Percentiles rank a stretch among this genome's conserved stretches.
Conservation (phyloP, 2,329 filamentous ascomycete species). For the Akanthomyces lecanii region DNA sequence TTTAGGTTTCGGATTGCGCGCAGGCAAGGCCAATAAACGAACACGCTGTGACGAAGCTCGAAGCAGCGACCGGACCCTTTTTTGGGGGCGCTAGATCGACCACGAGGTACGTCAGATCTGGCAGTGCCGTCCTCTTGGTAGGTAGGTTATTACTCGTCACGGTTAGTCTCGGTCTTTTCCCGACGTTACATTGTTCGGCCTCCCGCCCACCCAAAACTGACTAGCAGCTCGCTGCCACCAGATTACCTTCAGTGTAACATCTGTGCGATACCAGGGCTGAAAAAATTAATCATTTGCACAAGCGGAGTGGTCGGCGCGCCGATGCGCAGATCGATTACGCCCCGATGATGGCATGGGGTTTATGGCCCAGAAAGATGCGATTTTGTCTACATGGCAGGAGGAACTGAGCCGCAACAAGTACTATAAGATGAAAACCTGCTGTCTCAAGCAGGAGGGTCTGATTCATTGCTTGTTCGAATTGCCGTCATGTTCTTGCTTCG, state of each 20-base stretch:
- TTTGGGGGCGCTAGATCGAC: slow-evolving; percentile 12
- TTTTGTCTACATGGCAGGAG: background rate
- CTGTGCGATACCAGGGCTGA: slow-evolving; percentile 10
- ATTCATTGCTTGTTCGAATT: background rate
- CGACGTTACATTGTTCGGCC: slow-evolving; percentile 10
- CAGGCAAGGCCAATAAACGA: background rate
- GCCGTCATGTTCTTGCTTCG: background rate
- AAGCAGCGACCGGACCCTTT: slow-evolving; percentile 4
- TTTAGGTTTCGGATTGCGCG: background rate
- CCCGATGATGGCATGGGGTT: slow-evolving; percentile 9
- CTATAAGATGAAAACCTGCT: background rate
- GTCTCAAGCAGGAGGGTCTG: background rate
- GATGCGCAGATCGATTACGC: slow-evolving; percentile 14
- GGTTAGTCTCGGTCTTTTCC: slow-evolving; percentile 12
- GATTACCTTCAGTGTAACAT: slow-evolving; percentile 10
- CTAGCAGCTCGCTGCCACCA: slow-evolving; percentile 7
- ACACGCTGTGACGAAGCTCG: background rate
- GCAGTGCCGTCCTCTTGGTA: slow-evolving; percentile 3
- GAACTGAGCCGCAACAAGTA: background rate
- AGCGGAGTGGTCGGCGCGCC: slow-evolving; percentile 9
- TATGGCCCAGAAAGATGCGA: background rate
- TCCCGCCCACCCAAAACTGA: background rate
- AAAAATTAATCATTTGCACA: background rate
- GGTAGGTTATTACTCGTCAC: background rate
- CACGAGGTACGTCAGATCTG: slow-evolving; percentile 16